Evolutionary conservation across 1,284 basidiomycete species (phyloP).

Genomic region (Peniophora sp.): DNA sequence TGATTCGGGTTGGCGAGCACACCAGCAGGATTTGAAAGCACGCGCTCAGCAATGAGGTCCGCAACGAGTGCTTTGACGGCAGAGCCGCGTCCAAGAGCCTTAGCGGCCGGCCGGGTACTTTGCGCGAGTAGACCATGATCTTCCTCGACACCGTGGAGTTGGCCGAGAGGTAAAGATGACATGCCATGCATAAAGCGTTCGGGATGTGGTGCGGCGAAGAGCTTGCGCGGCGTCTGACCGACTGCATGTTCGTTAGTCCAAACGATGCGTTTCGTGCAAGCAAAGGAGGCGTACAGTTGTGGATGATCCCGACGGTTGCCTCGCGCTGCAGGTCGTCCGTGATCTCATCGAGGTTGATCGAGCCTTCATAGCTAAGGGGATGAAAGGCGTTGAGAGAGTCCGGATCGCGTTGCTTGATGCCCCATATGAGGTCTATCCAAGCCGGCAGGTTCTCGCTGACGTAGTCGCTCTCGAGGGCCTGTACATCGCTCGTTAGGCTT

Average conservation of each 20-base stretch:
- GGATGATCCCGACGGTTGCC: conserved; percentile 91
- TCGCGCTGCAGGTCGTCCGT: conserved; percentile 83
- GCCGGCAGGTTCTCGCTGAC: conserved; percentile 81
- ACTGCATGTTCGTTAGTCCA: conserved; percentile 37
- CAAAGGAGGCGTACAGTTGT: conserved; percentile 62
- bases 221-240: conserved; percentile 84
- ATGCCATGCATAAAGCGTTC: conserved; percentile 64
- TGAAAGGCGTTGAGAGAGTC: conserved; percentile 86
- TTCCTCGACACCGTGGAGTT: conserved; percentile 74
- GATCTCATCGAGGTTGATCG: conserved; percentile 82
- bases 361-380: conserved; percentile 90
- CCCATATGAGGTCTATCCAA: conserved; percentile 95
- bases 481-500: too few relatives aligned
- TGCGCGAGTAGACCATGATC: conserved; percentile 60
- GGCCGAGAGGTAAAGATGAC: conserved; percentile 61
- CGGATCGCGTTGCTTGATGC: conserved; percentile 78
- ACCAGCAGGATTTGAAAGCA: conserved; percentile 59
- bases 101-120: conserved; percentile 46
- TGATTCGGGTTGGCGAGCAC: conserved; percentile 51
- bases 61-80: conserved; percentile 46
- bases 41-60: conserved; percentile 50
- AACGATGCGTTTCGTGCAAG: too few relatives aligned
- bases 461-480: conserved; percentile 87
- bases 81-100: conserved; percentile 41
- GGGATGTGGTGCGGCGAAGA: conserved; percentile 85